These are phyloP conservation scores for Penicillium pulvis DNA, from an alignment of 495 filamentous ascomycete species.

Conservation along the genomic window DNA sequence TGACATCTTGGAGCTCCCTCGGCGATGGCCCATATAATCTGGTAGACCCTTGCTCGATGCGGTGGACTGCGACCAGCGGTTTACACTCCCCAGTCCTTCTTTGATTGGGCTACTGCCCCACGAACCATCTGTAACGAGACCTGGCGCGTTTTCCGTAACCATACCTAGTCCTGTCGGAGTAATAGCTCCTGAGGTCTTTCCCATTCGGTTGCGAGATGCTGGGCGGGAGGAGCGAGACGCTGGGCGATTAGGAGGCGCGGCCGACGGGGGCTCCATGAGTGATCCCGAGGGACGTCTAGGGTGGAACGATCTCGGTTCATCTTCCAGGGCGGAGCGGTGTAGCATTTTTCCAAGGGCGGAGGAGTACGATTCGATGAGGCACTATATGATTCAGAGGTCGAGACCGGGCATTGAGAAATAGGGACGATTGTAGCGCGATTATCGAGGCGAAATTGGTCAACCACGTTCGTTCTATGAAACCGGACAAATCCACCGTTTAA, in stretches of 20 bases:
- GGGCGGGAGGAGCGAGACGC: constrained; percentile 27
- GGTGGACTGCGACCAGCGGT: constrained; percentile 83
- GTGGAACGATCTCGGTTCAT: constrained; percentile 29
- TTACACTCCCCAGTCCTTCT: constrained; percentile 71
- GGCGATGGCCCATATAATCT: constrained; percentile 39
- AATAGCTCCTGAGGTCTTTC: constrained; percentile 19
- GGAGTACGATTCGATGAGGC: constrained; percentile 1
- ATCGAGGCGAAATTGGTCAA: constrained; percentile 3
- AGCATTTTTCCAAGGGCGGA: constrained; percentile 26
- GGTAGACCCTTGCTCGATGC: constrained; percentile 65
- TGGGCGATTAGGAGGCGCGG: constrained; percentile 20
- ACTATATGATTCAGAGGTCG: constrained; percentile 9
- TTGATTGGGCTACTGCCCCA: constrained; percentile 48
- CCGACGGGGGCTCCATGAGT: constrained; percentile 17
- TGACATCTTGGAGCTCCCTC: constrained; percentile 57
- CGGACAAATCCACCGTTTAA: background rate
- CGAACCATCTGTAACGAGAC: constrained; percentile 15
- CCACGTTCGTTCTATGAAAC: background rate
- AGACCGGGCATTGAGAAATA: constrained; percentile 16
- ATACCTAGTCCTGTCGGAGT: constrained; percentile 25
- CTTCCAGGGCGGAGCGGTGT: constrained; percentile 32
- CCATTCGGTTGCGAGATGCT: constrained; percentile 25
- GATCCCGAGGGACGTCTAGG: constrained; percentile 25
- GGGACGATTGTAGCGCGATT: background rate
- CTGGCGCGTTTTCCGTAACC: constrained; percentile 20